A percentile compares a stretch with the other conserved stretches of the same genome.
Evolutionary conservation across 169 alveolate genomes (phyloP).

Genomic region (Plasmodium adleri): DNA sequence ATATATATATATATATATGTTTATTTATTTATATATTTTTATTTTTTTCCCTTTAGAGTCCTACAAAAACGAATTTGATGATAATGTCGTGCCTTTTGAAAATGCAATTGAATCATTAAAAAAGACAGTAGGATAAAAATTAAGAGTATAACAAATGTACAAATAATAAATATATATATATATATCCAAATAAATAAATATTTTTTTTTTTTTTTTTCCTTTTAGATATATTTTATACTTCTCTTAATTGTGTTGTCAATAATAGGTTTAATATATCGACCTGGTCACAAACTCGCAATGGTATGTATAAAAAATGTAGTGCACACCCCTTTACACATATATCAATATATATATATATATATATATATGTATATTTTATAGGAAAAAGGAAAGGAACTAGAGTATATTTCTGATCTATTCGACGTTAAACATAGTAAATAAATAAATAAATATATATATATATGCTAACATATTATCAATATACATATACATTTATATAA

Average conservation of each 20-base stretch:
- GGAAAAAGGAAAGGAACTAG: slow-evolving; percentile 72
- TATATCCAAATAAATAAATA: not conserved
- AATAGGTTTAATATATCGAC: slow-evolving; percentile 64
- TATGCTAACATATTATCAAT: no score
- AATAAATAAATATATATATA: not conserved
- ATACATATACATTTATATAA: no score
- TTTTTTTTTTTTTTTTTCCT: not conserved
- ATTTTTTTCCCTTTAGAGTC: slow-evolving; percentile 4
- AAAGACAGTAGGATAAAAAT: slow-evolving; percentile 40
- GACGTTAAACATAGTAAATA: slow-evolving; percentile 45
- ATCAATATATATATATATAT: not conserved
- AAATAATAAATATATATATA: not conserved
- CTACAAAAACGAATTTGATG: slow-evolving; percentile 69
- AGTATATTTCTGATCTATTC: slow-evolving; percentile 45
- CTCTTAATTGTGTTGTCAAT: slow-evolving; percentile 54
- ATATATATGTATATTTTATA: slow-evolving; percentile 7
- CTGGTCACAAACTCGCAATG: slow-evolving; percentile 62
- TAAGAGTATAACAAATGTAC: not conserved
- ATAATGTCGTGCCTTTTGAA: slow-evolving; percentile 34
- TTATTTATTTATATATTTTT: not conserved
- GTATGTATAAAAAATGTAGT: not conserved
- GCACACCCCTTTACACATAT: no score
- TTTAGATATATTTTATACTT: slow-evolving; percentile 54
- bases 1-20: not conserved
- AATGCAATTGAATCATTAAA: slow-evolving; percentile 60